These are phyloP conservation scores for Alternaria gaisen DNA, from an alignment of 2,329 filamentous ascomycete genomes.

Conservation along the genomic window DNA sequence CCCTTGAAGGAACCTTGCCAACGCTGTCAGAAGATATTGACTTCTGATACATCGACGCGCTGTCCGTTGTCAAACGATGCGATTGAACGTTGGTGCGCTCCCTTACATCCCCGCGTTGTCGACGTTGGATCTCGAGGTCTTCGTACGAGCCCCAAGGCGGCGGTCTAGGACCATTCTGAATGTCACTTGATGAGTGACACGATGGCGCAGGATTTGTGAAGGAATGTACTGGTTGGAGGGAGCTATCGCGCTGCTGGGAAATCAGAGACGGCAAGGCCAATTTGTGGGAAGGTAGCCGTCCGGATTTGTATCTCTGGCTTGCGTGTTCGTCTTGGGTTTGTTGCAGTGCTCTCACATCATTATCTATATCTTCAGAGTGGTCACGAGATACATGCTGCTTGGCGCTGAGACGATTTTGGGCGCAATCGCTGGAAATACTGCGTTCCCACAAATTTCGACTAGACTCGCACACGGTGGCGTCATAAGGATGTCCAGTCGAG, in stretches of 20 bases:
- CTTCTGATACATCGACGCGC: background rate
- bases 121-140: conserved; percentile 16
- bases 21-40: conserved; percentile 2
- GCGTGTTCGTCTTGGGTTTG: conserved; percentile 9
- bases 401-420: conserved; percentile 7
- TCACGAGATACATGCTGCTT: conserved; percentile 5
- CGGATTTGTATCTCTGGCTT: conserved; percentile 19
- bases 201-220: background rate
- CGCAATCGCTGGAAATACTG: background rate
- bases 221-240: background rate
- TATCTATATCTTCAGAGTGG: conserved; percentile 4
- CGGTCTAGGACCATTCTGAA: conserved; percentile 17
- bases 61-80: background rate
- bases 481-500: background rate
- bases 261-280: background rate
- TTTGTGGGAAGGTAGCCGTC: conserved; percentile 8
- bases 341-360: background rate
- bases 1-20: conserved; percentile 16
- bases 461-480: background rate
- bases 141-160: conserved; percentile 29
- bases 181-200: background rate
- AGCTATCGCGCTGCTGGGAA: background rate
- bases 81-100: conserved; percentile 8
- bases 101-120: conserved; percentile 11
- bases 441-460: background rate